A percentile compares a stretch with the other conserved stretches of the same genome.
phyloP scores from a whole-genome alignment of 2,329 filamentous ascomycete genomes.

The Diaporthe ilicicola region DNA sequence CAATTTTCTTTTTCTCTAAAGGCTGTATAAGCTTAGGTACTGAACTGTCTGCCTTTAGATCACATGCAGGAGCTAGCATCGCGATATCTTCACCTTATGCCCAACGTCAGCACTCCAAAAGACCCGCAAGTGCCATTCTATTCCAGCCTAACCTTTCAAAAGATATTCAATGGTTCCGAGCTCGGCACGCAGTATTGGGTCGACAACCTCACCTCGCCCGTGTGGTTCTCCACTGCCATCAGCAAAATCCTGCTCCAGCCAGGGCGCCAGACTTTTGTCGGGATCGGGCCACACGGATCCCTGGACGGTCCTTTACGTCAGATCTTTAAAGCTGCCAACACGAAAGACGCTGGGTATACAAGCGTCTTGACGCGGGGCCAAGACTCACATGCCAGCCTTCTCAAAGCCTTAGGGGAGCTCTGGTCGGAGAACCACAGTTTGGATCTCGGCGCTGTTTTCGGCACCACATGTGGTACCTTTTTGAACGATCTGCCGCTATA shows the following conservation, averaged over 20 bases:
- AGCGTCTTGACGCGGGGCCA: conserved; percentile 14
- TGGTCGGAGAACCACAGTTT: conserved; percentile 32
- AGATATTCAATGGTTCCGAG: background rate
- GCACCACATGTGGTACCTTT: background rate
- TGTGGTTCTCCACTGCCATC: conserved; percentile 38
- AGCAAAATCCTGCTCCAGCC: background rate
- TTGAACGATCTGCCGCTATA: conserved; percentile 27
- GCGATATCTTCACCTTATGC: conserved; percentile 23
- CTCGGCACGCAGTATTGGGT: conserved; percentile 40
- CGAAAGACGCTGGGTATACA: background rate
- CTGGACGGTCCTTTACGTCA: conserved; percentile 38
- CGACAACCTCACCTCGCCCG: conserved; percentile 42
- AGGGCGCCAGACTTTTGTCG: conserved; percentile 33
- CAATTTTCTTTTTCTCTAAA: no score
- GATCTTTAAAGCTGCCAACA: background rate
- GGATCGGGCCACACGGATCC: conserved; percentile 40
- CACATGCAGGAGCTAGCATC: conserved; percentile 1
- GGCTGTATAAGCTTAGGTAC: conserved; percentile 1
- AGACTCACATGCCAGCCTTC: conserved; percentile 27
- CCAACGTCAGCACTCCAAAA: conserved; percentile 36
- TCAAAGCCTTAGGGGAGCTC: conserved; percentile 30
- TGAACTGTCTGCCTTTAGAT: conserved; percentile 14
- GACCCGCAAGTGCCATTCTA: background rate
- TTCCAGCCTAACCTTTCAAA: background rate
- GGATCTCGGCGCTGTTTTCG: background rate